Evolutionary conservation across 1,284 basidiomycete species (phyloP).

Genomic region (Moniliella sp.): DNA sequence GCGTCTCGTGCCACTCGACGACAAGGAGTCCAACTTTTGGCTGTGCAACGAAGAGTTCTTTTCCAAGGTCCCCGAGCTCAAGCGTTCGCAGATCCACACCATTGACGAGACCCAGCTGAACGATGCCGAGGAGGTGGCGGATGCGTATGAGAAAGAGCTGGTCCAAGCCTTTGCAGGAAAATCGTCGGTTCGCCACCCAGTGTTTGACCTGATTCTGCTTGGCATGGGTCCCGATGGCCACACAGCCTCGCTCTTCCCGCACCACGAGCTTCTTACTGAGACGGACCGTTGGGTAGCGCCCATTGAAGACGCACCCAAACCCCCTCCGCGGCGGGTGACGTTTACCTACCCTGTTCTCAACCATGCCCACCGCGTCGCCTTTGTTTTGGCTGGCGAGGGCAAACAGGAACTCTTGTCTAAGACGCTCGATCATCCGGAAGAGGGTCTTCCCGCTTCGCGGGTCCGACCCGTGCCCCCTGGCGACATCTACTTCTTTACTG

Average conservation of each 20-base stretch:
- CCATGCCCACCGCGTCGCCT: slow-evolving; percentile 49
- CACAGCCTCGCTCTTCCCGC: slow-evolving; percentile 85
- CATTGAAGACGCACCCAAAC: slow-evolving; percentile 78
- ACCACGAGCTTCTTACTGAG: slow-evolving; percentile 61
- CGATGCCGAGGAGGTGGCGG: slow-evolving; percentile 57
- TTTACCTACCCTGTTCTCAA: slow-evolving; percentile 33
- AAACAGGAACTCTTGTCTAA: slow-evolving; percentile 58
- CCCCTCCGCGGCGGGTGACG: slow-evolving; percentile 58
- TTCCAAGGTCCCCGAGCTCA: slow-evolving; percentile 59
- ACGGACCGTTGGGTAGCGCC: slow-evolving; percentile 80
- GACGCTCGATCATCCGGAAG: slow-evolving; percentile 60
- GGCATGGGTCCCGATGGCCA: slow-evolving; percentile 53
- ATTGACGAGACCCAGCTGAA: slow-evolving; percentile 50
- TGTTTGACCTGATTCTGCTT: slow-evolving; percentile 32
- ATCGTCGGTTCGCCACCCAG: slow-evolving; percentile 27
- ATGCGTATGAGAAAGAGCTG: slow-evolving; percentile 76
- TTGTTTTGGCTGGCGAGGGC: slow-evolving; percentile 61
- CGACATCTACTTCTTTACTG: slow-evolving; percentile 29
- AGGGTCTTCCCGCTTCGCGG: slow-evolving; percentile 54
- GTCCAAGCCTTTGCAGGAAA: slow-evolving; percentile 51
- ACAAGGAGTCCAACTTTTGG: slow-evolving; percentile 72
- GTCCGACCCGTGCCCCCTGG: slow-evolving; percentile 62
- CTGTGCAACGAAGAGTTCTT: slow-evolving; percentile 59
- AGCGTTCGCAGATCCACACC: slow-evolving; percentile 53
- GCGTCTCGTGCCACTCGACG: slow-evolving; percentile 73